Percentiles rank a stretch among this genome's conserved stretches.
Conservation (phyloP, 2,329 filamentous ascomycete species). For the Didymosphaeria variabile region DNA sequence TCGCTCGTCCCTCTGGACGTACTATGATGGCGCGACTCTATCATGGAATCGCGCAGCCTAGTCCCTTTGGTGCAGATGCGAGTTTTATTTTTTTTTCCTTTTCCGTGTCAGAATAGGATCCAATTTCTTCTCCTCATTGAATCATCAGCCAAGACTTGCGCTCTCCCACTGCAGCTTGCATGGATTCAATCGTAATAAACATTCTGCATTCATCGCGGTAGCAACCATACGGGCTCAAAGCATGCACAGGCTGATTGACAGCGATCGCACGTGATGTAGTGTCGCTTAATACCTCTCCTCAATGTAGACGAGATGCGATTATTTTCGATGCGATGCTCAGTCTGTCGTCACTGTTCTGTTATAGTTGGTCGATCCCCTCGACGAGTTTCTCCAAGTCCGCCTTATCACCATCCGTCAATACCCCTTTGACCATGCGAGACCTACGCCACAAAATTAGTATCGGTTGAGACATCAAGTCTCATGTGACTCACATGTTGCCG, state of each 20-base stretch:
- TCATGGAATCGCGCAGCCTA: too few species aligned
- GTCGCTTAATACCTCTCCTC: background rate
- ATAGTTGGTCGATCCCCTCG: conserved; percentile 56
- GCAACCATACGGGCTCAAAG: background rate
- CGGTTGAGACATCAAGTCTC: background rate
- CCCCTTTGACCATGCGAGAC: conserved; percentile 28
- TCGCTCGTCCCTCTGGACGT: too few species aligned
- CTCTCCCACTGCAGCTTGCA: background rate
- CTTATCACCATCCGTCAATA: conserved; percentile 38
- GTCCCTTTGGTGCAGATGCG: background rate
- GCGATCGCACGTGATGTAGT: background rate
- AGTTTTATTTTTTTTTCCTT: background rate
- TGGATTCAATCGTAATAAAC: background rate
- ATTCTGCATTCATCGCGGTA: background rate
- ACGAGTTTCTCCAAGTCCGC: conserved; percentile 51
- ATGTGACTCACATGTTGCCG: conserved; percentile 43
- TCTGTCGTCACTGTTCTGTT: conserved; percentile 4
- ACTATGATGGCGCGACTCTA: too few species aligned
- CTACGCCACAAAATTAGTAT: conserved; percentile 19
- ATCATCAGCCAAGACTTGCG: background rate
- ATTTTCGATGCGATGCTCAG: background rate
- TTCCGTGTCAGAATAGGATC: background rate
- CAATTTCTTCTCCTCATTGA: background rate
- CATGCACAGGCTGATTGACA: background rate
- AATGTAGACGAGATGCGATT: background rate